These are phyloP conservation scores for Didymella pinodella DNA, from an alignment of 2,329 filamentous ascomycete genomes.

Conservation along the genomic window DNA sequence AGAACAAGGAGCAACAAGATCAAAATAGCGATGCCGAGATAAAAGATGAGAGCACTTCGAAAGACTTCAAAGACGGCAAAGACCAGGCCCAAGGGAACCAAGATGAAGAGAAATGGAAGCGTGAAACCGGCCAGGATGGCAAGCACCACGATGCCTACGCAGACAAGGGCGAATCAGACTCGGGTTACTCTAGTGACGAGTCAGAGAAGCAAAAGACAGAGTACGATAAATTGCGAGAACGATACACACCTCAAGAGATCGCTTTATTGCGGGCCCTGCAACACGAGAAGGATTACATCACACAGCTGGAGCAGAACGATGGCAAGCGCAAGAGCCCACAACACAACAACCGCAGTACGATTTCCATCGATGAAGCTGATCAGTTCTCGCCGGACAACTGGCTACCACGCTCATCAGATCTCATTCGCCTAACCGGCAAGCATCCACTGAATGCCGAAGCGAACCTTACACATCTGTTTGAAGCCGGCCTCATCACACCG, in stretches of 20 bases:
- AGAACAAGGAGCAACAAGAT: conserved; percentile 31
- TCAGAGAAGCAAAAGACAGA: conserved; percentile 25
- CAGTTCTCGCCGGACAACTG: conserved; percentile 63
- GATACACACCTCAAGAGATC: conserved; percentile 55
- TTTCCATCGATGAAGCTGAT: conserved; percentile 59
- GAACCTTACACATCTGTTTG: conserved; percentile 53
- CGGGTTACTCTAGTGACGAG: conserved; percentile 31
- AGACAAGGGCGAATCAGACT: conserved; percentile 22
- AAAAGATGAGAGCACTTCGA: conserved; percentile 25
- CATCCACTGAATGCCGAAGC: conserved; percentile 63
- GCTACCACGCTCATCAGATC: conserved; percentile 57
- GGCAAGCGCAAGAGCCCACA: conserved; percentile 53
- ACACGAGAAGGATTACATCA: conserved; percentile 56
- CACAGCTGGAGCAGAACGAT: conserved; percentile 54
- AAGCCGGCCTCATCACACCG: conserved; percentile 60
- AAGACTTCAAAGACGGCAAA: background rate
- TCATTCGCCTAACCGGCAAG: conserved; percentile 62
- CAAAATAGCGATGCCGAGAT: conserved; percentile 24
- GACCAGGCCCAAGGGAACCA: conserved; percentile 24
- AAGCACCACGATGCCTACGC: conserved; percentile 52
- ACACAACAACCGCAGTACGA: conserved; percentile 38
- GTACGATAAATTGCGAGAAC: conserved; percentile 46
- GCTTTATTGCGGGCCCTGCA: conserved; percentile 49
- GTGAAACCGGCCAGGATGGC: conserved; percentile 36
- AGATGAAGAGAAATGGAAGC: conserved; percentile 40